Percentiles rank a stretch among this genome's conserved stretches.
These are phyloP conservation scores for Myotisia sp. DNA, from an alignment of 2,329 filamentous ascomycete genomes.

Conservation along the genomic window DNA sequence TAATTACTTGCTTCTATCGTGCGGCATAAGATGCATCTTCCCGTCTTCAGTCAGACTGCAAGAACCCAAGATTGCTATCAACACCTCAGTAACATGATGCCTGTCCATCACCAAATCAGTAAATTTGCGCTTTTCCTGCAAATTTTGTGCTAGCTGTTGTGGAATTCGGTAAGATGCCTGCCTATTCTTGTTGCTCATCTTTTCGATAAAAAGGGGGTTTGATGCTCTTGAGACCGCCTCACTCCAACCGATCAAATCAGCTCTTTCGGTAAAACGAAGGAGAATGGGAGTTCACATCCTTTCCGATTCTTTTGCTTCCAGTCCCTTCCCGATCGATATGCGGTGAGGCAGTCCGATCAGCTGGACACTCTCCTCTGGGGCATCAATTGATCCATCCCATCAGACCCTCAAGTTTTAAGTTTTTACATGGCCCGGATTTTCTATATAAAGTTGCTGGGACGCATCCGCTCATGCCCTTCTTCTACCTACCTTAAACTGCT, in stretches of 20 bases:
- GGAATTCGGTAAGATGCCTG: conserved; percentile 1
- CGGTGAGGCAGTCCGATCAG: background rate
- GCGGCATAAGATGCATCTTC: background rate
- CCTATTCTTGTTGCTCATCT: background rate
- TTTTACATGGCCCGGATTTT: background rate
- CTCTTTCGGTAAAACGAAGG: background rate
- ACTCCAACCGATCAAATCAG: background rate
- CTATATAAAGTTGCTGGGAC: background rate
- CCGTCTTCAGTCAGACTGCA: background rate
- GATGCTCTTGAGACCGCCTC: conserved; percentile 2
- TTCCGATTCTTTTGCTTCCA: background rate
- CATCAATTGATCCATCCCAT: background rate
- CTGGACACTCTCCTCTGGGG: background rate
- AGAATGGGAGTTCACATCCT: conserved; percentile 2
- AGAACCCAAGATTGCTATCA: background rate
- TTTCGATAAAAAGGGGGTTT: background rate
- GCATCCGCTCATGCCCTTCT: background rate
- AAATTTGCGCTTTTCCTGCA: conserved; percentile 1
- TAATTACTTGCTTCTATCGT: background rate
- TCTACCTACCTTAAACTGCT: no score
- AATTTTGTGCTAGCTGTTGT: conserved; percentile 1
- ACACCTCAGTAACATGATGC: conserved; percentile 1
- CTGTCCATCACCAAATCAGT: background rate
- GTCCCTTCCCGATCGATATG: conserved; percentile 1
- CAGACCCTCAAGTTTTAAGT: background rate